Evolutionary conservation across 139 green algal genomes (phyloP), one percentile per base, ranked within the genome.

Genomic region (Parachlorella kessleri): DNA sequence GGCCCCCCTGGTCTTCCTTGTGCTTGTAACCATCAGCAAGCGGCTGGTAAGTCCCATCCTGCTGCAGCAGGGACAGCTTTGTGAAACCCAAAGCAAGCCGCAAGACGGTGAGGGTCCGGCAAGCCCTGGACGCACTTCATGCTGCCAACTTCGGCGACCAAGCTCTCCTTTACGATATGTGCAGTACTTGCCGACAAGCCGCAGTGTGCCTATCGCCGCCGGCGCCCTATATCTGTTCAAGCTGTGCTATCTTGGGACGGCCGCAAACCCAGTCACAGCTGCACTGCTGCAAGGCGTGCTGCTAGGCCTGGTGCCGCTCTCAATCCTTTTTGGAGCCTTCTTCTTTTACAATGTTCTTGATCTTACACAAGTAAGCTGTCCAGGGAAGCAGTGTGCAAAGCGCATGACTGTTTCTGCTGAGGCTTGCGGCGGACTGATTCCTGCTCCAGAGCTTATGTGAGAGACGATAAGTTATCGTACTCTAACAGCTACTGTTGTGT

Each of bases 281-380:
- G 77, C 75, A 1, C 2, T 82, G 9, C 35, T 88, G 28, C 69
- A 55, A 21, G 84, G 84, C 14, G 39, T 73, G 55, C 78, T 88
- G 26, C 77, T 87, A 23, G 80, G 81, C 0, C 68, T 88, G 2
- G 86, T 80, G n/a, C 84, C 84, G 1, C 76, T 88, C 6, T 71
- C 67, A 53, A 88, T 88, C 67, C 77, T 86, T 26, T 69, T 55
- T n/a, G 73, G 75, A 0, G 84, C 84, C 32, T 86, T 88, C 65
- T 72, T 83, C 28, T 73, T 88, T 33, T 88, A 86, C 70, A 73
- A 82, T n/a, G 21, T 72, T 2, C 85, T 88, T 75, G 64, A 84
- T 2, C 42, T 82, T 37, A 84, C 82, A 21, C 77, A 79, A 77
- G 70, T 79, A 33, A 54, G 26, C 48, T 5, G 8, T 3, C 6